These are phyloP conservation scores for Symbiodinium pilosum DNA, from an alignment of 73 alveolate genomes.

Conservation along the genomic window DNA sequence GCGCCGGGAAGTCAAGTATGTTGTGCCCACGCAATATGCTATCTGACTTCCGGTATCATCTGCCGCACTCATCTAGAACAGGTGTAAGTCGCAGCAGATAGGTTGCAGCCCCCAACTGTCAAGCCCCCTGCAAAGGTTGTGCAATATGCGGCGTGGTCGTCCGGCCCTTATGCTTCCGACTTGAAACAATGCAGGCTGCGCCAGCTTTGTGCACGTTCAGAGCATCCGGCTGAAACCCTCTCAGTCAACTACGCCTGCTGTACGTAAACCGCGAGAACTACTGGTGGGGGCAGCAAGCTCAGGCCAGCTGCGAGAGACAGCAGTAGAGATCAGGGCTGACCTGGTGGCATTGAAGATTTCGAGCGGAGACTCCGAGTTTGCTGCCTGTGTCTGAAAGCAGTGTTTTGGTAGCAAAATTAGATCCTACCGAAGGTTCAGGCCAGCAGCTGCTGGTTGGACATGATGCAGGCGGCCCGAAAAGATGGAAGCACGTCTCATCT, in stretches of 20 bases:
- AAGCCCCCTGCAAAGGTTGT: no score
- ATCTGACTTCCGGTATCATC: no score
- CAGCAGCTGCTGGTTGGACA: slow-evolving; percentile 79
- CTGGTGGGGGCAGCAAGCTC: slow-evolving; percentile 88
- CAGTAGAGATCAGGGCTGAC: no score
- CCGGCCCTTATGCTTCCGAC: not conserved
- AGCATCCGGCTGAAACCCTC: not conserved
- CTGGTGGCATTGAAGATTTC: no score
- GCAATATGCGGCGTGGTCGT: not conserved
- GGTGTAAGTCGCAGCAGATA: no score
- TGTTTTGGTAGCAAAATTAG: no score
- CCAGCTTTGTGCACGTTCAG: not conserved
- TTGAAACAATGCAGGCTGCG: not conserved
- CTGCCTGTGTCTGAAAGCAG: not conserved
- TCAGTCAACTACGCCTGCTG: slow-evolving; percentile 74
- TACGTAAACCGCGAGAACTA: slow-evolving; percentile 80
- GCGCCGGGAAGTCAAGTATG: no score
- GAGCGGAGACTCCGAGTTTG: not conserved
- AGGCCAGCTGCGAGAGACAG: not conserved
- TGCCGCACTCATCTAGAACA: no score
- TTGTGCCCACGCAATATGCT: no score
- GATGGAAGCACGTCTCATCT: no score
- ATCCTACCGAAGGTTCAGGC: slow-evolving; percentile 49
- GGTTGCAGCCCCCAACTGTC: no score
- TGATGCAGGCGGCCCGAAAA: slow-evolving; percentile 60